Base-by-base conservation (phyloP, 495 filamentous ascomycete species). In the Penicillium parvum region DNA sequence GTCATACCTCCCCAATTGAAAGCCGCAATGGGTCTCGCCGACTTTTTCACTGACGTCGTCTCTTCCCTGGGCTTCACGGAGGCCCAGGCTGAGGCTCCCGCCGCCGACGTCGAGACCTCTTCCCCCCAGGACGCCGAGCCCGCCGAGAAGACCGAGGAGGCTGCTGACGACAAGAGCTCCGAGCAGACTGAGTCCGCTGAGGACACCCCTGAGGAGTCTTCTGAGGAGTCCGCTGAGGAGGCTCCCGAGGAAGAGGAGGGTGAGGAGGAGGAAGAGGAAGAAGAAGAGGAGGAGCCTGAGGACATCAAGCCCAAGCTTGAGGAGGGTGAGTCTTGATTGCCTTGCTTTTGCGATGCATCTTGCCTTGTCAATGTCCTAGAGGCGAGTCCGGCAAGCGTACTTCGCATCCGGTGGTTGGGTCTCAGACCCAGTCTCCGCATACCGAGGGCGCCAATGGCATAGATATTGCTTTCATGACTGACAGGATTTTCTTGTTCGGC, bases 301-400 rank as follows among this genome's bases (percentile, higher is more conserved):
- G 92, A 98, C 61, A 77, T 80, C 46, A 94, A 94, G 78, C 87
- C 89, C 47, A 81, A 82, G 71, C 66, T 98, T 42, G 84, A 92
- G 61, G 88, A 90, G 75, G 90, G 92, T 96, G 71, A 69, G 85
- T 86, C 23, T 28, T 27, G 40, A 32, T 45, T 14, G 20, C 10
- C 11, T 9, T 34, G 21, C 20, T 39, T 16, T 19, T 7, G 32
- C 37, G 11, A 11, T 21, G 28, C 30, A 35, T 50, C 29, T 17
- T 20, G 17, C 7, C 17, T 14, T n/a, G 15, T 12, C 21, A 25
- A 40, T 21, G 23, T 18, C n/a, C 37, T 10, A 21, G 9, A 37
- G 16, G n/a, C 11, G 20, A 7, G 29, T 11, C 27, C 9, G 32
- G 35, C 10, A 15, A 21, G 20, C 19, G 21, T 43, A 19, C 19